Evolutionary conservation across 306 rosid genomes (phyloP), one percentile per base, ranked within the genome.

Genomic region (Pachyrhizus erosus): DNA sequence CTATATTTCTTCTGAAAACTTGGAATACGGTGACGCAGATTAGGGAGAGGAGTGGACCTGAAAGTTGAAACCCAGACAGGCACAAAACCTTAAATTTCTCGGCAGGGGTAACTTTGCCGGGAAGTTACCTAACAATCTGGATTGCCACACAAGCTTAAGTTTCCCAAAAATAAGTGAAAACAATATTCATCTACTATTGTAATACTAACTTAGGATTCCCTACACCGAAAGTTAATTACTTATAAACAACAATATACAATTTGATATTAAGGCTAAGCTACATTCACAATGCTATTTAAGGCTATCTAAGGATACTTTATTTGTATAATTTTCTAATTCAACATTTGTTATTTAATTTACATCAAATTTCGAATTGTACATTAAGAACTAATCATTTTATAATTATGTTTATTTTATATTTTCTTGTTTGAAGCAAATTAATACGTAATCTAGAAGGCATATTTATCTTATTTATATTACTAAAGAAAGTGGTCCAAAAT

Each of bases 21-120:
- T 77, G 66, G 52, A 85, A 86, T 55, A 82, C 81, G 78, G 78
- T 72, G 78, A 77, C 78, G 74, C 74, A 54, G 74, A 82, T 27
- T 76, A 29, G 52, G 81, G 84, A 60, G 27, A 43, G 51, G 78
- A 60, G 70, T 79, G 78, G 77, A 82, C 72, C 29, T 54, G 72
- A 9, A 43, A 55, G 77, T 66, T 40, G 71, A 75, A 82, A 66
- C 34, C 43, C 64, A 2, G 13, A 21, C 7, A 48, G 66, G 39
- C 21, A 68, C 23, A 27, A 11, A 62, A 76, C 85, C 88, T 81
- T 62, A 52, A 81, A 70, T 81, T 81, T 62, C 83, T 81, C 76
- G 3, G 9, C 20, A 5, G 17, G 9, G 77, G 54, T 72, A 77
- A 77, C 85, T 77, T 85, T 77, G 88, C 83, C 80, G 80, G 86